phyloP scores from a whole-genome alignment of 2,329 filamentous ascomycete genomes.

The Macrophomina phaseolina region DNA sequence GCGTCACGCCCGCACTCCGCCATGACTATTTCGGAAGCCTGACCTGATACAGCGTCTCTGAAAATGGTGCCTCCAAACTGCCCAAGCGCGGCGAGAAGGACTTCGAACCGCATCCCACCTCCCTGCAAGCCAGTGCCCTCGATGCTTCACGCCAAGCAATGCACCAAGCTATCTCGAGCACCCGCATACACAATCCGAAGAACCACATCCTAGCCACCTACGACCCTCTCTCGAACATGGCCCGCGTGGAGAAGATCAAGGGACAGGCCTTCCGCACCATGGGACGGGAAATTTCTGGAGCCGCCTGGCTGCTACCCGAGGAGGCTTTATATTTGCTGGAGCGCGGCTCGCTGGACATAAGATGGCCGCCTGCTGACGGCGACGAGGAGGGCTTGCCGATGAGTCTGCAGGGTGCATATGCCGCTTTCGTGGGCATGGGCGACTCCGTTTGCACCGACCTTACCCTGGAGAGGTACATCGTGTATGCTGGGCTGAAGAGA shows the following conservation, averaged over 20 bases:
- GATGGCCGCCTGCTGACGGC: conserved; percentile 68
- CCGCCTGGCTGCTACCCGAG: conserved; percentile 85
- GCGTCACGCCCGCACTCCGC: conserved; percentile 38
- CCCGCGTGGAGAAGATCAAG: conserved; percentile 71
- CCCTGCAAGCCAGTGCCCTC: conserved; percentile 77
- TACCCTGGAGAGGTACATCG: conserved; percentile 81
- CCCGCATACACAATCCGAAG: conserved; percentile 73
- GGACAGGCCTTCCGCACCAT: conserved; percentile 77
- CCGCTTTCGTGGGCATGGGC: conserved; percentile 77
- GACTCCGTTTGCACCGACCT: conserved; percentile 56
- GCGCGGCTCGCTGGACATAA: conserved; percentile 82
- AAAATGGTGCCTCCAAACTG: conserved; percentile 57
- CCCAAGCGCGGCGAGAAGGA: conserved; percentile 96
- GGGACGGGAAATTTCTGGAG: conserved; percentile 61
- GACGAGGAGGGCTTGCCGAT: conserved; percentile 70
- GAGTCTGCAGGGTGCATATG: conserved; percentile 89
- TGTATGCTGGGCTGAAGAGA: conserved; percentile 84
- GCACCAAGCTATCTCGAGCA: conserved; percentile 82
- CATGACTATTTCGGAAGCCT: conserved; percentile 4
- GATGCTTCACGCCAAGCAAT: conserved; percentile 84
- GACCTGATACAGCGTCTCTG: conserved; percentile 32
- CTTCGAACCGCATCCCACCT: conserved; percentile 91
- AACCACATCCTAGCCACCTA: conserved; percentile 74
- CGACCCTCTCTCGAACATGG: conserved; percentile 66
- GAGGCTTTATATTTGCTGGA: conserved; percentile 91